Evolutionary conservation across 345 rosid species (phyloP).

Genomic region (Mallotus nudiflorus): DNA sequence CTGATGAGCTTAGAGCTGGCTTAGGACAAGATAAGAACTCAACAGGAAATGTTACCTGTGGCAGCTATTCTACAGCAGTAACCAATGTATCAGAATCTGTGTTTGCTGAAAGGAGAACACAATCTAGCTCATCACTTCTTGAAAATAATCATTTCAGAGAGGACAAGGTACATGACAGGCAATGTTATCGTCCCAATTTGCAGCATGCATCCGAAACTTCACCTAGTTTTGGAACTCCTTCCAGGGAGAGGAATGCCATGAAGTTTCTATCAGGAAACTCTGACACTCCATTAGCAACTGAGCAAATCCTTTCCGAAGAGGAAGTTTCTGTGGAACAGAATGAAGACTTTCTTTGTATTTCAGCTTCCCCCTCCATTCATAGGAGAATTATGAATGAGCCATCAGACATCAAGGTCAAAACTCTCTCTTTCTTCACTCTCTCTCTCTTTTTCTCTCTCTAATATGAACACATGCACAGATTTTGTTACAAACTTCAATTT

Average conservation of each 20-base stretch:
- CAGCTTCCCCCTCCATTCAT: slow-evolving; percentile 31
- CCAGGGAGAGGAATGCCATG: slow-evolving; percentile 20
- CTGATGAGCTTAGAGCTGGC: slow-evolving; percentile 19
- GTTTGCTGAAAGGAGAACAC: slow-evolving; percentile 25
- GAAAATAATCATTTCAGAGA: slow-evolving; percentile 31
- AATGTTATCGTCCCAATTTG: slow-evolving; percentile 18
- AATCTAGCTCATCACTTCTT: slow-evolving; percentile 27
- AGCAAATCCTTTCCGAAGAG: slow-evolving; percentile 24
- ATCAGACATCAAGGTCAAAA: slow-evolving; percentile 42
- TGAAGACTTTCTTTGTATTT: slow-evolving; percentile 30
- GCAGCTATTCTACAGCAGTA: slow-evolving; percentile 22
- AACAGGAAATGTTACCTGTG: slow-evolving; percentile 21
- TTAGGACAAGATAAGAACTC: slow-evolving; percentile 31
- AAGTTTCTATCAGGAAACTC: slow-evolving; percentile 28
- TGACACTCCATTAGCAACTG: slow-evolving; percentile 22
- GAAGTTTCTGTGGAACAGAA: slow-evolving; percentile 31
- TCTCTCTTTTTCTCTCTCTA: slow-evolving; percentile 12
- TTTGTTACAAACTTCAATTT: slow-evolving; percentile 13
- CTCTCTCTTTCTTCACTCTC: background rate
- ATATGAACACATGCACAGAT: background rate
- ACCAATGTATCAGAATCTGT: slow-evolving; percentile 28
- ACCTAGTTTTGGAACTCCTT: slow-evolving; percentile 25
- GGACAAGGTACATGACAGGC: slow-evolving; percentile 33
- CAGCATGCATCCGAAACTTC: slow-evolving; percentile 33
- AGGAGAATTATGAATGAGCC: slow-evolving; percentile 26